phyloP scores from a whole-genome alignment of 192 early-diverging fungal species.

The Entophlyctis luteolus region DNA sequence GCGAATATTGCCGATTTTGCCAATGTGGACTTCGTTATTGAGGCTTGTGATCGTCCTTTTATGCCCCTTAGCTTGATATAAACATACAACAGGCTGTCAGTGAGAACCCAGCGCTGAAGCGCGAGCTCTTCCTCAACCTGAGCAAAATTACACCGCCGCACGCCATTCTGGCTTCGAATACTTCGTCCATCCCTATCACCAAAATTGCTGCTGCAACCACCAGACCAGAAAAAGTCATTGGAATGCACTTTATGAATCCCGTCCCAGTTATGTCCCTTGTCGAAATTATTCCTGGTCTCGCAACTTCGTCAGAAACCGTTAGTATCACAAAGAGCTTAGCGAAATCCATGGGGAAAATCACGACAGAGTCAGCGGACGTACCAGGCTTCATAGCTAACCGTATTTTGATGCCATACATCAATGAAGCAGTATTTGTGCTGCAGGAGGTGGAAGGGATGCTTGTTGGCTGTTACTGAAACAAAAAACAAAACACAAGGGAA shows the following conservation, averaged over 20 bases:
- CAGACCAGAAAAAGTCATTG: conserved; percentile 80
- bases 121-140: conserved; percentile 72
- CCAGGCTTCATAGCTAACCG: conserved; percentile 98
- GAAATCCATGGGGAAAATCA: conserved; percentile 87
- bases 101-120: conserved; percentile 82
- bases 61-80: neutral
- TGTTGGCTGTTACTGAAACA: neutral
- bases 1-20: conserved; percentile 57
- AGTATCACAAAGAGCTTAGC: conserved; percentile 72
- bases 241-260: conserved; percentile 99
- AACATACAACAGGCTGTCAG: conserved; percentile 63
- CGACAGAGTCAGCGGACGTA: conserved; percentile 78
- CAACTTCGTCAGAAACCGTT: conserved; percentile 70
- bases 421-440: conserved; percentile 85
- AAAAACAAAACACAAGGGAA: conserved; percentile 55
- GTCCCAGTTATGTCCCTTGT: conserved; percentile 96
- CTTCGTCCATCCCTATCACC: conserved; percentile 95
- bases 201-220: conserved; percentile 92
- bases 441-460: conserved; percentile 63
- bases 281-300: conserved; percentile 92
- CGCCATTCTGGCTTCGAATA: conserved; percentile 92
- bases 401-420: conserved; percentile 98
- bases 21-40: conserved; percentile 83
- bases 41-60: conserved; percentile 38
- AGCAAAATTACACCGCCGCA: conserved; percentile 59